phyloP scores from a whole-genome alignment of 1,284 basidiomycete species.

The Microbotryum violaceum region DNA sequence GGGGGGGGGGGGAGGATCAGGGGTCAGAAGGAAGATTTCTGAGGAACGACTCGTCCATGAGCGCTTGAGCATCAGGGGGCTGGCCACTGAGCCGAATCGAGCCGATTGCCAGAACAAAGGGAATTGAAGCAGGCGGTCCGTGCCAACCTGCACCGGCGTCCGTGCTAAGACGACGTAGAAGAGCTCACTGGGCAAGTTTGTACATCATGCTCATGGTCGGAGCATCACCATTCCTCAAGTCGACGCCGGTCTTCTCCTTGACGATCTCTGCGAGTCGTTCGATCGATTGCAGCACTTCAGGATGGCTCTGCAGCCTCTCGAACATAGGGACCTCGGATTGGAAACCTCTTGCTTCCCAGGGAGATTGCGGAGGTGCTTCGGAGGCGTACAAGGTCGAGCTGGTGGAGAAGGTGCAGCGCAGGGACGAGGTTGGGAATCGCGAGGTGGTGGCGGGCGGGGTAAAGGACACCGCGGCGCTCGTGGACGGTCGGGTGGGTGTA shows the following conservation, averaged over 20 bases:
- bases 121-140: neutral
- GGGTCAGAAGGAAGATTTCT: neutral
- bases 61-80: neutral
- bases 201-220: constrained; percentile 27
- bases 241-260: constrained; percentile 26
- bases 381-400: neutral
- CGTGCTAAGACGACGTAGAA: no score
- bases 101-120: neutral
- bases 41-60: neutral
- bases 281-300: constrained; percentile 19
- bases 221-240: constrained; percentile 19
- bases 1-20: no score
- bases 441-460: no score
- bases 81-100: neutral
- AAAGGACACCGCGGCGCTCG: no score
- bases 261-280: constrained; percentile 17
- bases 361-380: neutral
- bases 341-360: neutral
- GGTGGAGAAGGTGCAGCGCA: constrained; percentile 3
- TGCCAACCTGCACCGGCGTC: neutral
- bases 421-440: neutral
- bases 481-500: no score
- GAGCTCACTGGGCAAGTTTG: constrained; percentile 17
- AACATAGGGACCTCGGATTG: constrained; percentile 10
- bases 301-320: constrained; percentile 15